Base-by-base conservation (phyloP, 2,329 filamentous ascomycete genomes). In the Bipolaris zeicola region DNA sequence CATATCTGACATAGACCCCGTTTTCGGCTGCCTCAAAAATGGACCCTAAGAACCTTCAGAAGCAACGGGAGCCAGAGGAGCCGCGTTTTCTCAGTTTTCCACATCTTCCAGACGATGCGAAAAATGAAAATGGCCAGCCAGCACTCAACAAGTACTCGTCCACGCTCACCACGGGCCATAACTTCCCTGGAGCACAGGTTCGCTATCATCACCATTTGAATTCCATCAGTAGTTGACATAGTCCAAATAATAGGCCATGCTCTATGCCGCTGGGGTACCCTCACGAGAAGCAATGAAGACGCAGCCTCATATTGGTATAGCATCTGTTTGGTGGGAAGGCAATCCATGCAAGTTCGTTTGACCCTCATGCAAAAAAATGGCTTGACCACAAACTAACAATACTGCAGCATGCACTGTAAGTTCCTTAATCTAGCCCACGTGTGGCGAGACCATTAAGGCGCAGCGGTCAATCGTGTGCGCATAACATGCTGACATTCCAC, bases 321-420 rank as follows among this genome's bases (percentile, higher is more conserved):
- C 92, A 6, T 92, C 90, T 5, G 91, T 97, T 4, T 97, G 93
- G 93, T 98, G 93, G 93, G 92, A 97, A 78, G 94, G 94, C 26
- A 97, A 97, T 74, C 91, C 94, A 36, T 97, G 93, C 86, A 96
- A 96, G 88, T 91, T 77, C 79, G 88, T 83, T 31, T 41, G 54
- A 49, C 38, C 45, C 58, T 11, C 34, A 13, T n/a, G 24, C 60
- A 61, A 51, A 37, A 18, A 58, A 59, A 63, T 58, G 26, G 11
- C 10, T 13, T 31, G 28, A 4, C 28, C 28, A 31, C 10, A 37
- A 64, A 65, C 65, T 73, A 42, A 74, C 55, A 34, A 26, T 48
- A 22, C 6, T 64, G 55, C 67, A 83, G 81, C 68, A 85, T 80
- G 76, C 82, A 85, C 67, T 76, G 75, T 77, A 69, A 70, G 75